These are phyloP conservation scores for Yarrowia phangngaensis DNA, from an alignment of 805 yeast species.

Conservation along the genomic window DNA sequence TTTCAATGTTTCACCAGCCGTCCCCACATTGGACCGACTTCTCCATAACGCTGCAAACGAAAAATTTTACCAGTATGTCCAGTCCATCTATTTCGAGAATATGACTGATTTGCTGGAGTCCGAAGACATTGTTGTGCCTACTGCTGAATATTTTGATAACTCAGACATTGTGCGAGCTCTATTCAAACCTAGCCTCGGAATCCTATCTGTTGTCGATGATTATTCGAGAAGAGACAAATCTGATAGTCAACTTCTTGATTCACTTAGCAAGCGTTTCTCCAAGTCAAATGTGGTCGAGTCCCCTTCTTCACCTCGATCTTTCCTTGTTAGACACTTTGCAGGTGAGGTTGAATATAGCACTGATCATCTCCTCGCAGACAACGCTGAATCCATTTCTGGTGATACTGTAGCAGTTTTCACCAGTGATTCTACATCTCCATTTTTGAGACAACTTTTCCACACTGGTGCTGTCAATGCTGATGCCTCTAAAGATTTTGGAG, in stretches of 20 bases:
- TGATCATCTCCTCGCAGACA: slow-evolving; percentile 50
- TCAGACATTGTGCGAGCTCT: slow-evolving; percentile 54
- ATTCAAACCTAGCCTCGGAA: slow-evolving; percentile 43
- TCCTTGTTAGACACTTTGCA: slow-evolving; percentile 54
- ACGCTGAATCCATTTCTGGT: slow-evolving; percentile 49
- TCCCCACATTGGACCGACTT: slow-evolving; percentile 41
- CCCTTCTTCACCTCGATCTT: slow-evolving; percentile 43
- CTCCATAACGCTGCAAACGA: slow-evolving; percentile 45
- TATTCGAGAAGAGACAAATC: slow-evolving; percentile 41
- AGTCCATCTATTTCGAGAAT: slow-evolving; percentile 41
- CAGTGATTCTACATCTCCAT: slow-evolving; percentile 41
- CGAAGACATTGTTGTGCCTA: slow-evolving; percentile 49
- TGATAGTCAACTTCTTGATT: slow-evolving; percentile 36
- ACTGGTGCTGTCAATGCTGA: slow-evolving; percentile 41
- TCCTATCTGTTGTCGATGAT: slow-evolving; percentile 41
- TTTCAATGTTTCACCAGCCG: slow-evolving; percentile 37
- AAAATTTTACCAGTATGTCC: slow-evolving; percentile 41
- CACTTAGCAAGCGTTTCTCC: slow-evolving; percentile 38
- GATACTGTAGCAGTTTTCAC: slow-evolving; percentile 43
- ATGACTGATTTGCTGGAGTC: slow-evolving; percentile 41
- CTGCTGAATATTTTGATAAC: slow-evolving; percentile 55
- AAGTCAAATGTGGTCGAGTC: slow-evolving; percentile 35
- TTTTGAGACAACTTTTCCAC: slow-evolving; percentile 38
- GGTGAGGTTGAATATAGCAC: slow-evolving; percentile 56
- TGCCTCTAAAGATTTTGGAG: slow-evolving; percentile 26